Base-by-base conservation (phyloP, 2,329 filamentous ascomycete species). In the Cytospora paraplurivora region DNA sequence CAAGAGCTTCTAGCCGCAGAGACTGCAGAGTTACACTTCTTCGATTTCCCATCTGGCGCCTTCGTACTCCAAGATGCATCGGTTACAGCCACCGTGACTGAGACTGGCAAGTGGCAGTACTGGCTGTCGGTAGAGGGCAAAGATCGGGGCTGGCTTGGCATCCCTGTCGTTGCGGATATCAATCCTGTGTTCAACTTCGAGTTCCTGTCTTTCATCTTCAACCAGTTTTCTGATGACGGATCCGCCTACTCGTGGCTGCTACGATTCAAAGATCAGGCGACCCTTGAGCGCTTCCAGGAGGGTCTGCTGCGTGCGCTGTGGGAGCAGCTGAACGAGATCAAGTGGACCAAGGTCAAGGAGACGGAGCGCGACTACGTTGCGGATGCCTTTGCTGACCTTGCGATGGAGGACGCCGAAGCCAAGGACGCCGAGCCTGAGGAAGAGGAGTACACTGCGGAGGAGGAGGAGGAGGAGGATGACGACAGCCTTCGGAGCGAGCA, bases 131-230 rank as follows among this genome's bases (percentile, higher is more conserved):
- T 98, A 62, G 85, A 86, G 50, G 88, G 89, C 66, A 82, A 85
- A 47, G 86, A 91, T 38, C 88, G 87, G 71, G 88, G 93, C 60
- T 97, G 93, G 92, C 81, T 99, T 2, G 93, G 93, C 27, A 91
- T 96, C 68, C 85, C 89, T 2, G 87, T 99, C 35, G 82, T 93
- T 35, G 89, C 92, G 7, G 95, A 99, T 70, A 92, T 98, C 76
- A 98, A 98, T 71, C 95, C 95, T 0, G 93, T 99, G 21, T 99
- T 98, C 81, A 98, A 98, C 78, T 98, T 97, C 69, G 95, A 99
- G 75, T 98, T 94, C 71, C 82, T 97, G n/a, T 98, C 94, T 0
- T 98, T 98, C 75, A 97, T 99, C 72, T 99, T 99, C 84, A 99
- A 99, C 72, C 93, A 97, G 74, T 98, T 97, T 74, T 85, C 90